phyloP scores from a whole-genome alignment of 225 moss, liverwort and hornwort species.

The Straminergon stramineum region DNA sequence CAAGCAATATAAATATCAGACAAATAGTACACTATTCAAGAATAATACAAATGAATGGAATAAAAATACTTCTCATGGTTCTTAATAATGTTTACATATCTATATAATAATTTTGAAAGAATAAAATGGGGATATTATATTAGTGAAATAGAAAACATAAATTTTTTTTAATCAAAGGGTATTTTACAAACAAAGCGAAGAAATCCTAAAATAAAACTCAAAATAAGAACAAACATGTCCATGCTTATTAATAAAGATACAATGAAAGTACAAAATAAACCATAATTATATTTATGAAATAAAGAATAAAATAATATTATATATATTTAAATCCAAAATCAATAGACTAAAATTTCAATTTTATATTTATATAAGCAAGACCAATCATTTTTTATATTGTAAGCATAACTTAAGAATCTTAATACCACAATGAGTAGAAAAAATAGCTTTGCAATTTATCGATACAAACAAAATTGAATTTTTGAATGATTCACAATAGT shows the following conservation, averaged over 20 bases:
- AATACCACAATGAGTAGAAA: neutral
- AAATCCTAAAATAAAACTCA: neutral
- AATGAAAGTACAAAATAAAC: too few relatives aligned
- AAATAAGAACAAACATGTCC: neutral
- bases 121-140: neutral
- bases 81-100: neutral
- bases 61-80: neutral
- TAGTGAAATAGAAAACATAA: neutral
- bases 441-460: neutral
- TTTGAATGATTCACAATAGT: too few relatives aligned
- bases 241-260: neutral
- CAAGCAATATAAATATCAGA: neutral
- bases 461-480: neutral
- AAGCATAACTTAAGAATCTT: neutral
- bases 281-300: too few relatives aligned
- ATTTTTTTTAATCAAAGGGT: too few relatives aligned
- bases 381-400: too few relatives aligned
- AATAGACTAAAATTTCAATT: neutral
- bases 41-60: neutral
- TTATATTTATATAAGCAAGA: neutral
- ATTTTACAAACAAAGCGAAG: too few relatives aligned
- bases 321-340: neutral
- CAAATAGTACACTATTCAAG: neutral
- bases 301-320: neutral
- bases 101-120: neutral